These are phyloP conservation scores for Cephaloascus fragrans DNA, from an alignment of 805 yeast species.

Conservation along the genomic window DNA sequence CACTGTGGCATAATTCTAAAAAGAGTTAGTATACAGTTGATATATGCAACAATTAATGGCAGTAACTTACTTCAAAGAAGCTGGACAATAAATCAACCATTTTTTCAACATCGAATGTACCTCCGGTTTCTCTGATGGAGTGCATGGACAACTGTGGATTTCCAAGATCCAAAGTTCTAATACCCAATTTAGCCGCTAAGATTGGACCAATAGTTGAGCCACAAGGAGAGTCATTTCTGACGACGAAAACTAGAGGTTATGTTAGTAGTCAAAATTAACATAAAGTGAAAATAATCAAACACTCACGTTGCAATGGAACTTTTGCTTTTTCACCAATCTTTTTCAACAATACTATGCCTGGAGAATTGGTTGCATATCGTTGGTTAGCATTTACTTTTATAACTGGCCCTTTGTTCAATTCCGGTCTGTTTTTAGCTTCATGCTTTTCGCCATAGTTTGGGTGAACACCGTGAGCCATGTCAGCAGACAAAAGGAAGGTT, in stretches of 20 bases:
- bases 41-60: background rate
- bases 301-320: slow-evolving; percentile 65
- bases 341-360: slow-evolving; percentile 74
- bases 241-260: slow-evolving; percentile 63
- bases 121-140: slow-evolving; percentile 87
- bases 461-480: slow-evolving; percentile 95
- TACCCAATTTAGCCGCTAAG: slow-evolving; percentile 77
- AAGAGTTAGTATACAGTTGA: no score
- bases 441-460: slow-evolving; percentile 79
- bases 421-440: slow-evolving; percentile 73
- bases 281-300: background rate
- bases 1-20: slow-evolving; percentile 22
- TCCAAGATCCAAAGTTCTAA: slow-evolving; percentile 82
- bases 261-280: background rate
- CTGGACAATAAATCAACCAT: slow-evolving; percentile 53
- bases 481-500: slow-evolving; percentile 85
- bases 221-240: slow-evolving; percentile 85
- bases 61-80: slow-evolving; percentile 31
- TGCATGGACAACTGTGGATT: slow-evolving; percentile 93
- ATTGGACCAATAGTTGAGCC: slow-evolving; percentile 97
- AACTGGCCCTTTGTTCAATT: slow-evolving; percentile 83
- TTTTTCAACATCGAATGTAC: slow-evolving; percentile 58
- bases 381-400: slow-evolving; percentile 92
- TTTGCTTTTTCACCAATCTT: slow-evolving; percentile 54
- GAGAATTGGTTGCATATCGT: slow-evolving; percentile 88